Conservation (phyloP, 805 yeast species). For the Saccharomycopsis synnaedendra region DNA sequence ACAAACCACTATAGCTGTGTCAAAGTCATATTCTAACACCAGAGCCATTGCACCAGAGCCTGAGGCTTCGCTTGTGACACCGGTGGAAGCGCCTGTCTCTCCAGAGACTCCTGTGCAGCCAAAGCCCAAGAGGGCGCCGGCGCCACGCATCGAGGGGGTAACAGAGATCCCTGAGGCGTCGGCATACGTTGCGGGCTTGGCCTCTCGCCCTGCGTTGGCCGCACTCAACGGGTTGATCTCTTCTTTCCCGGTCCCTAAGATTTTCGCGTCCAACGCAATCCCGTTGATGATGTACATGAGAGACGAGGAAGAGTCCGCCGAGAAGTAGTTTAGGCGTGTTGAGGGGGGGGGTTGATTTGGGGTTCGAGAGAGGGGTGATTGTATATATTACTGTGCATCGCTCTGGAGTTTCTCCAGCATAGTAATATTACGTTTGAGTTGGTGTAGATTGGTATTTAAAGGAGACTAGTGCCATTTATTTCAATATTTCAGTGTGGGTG, state of each 20-base stretch:
- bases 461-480: no score
- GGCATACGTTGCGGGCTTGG: slow-evolving; percentile 39
- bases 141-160: slow-evolving; percentile 7
- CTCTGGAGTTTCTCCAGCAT: background rate
- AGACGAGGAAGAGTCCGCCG: slow-evolving; percentile 1
- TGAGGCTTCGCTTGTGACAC: no score
- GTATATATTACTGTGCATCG: background rate
- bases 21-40: no score
- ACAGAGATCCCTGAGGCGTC: slow-evolving; percentile 30
- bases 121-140: background rate
- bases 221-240: slow-evolving; percentile 48
- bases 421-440: background rate
- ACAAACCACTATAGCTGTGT: no score
- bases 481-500: no score
- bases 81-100: no score
- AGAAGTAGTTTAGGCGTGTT: no score
- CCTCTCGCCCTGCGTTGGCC: slow-evolving; percentile 43
- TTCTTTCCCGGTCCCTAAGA: slow-evolving; percentile 45
- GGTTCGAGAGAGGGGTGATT: no score
- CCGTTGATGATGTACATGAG: slow-evolving; percentile 38
- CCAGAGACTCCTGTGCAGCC: no score
- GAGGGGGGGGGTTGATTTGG: no score
- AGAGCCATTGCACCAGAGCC: no score
- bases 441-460: background rate
- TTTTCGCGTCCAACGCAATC: slow-evolving; percentile 49